A percentile compares a stretch with the other conserved stretches of the same genome.
Evolutionary conservation across 768 basidiomycete species (phyloP).

Genomic region (Mycena maculata): DNA sequence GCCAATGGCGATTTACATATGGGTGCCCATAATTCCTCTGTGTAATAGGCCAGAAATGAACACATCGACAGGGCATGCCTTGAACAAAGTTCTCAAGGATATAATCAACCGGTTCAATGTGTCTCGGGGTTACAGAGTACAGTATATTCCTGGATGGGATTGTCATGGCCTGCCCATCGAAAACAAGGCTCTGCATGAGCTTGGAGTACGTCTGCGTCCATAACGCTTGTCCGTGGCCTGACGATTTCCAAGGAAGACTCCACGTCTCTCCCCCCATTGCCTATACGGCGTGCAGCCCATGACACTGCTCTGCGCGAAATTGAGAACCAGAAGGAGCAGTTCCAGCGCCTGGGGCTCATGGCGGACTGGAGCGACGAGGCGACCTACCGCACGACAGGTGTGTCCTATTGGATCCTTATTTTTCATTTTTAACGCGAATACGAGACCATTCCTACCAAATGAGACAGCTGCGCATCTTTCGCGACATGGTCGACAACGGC

Average conservation of each 20-base stretch:
- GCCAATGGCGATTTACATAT: constrained; percentile 97
- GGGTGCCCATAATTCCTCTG: constrained; percentile 60
- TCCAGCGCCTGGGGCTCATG: constrained; percentile 88
- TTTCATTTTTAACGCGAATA: constrained; percentile 1
- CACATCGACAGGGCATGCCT: constrained; percentile 80
- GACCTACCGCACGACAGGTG: constrained; percentile 91
- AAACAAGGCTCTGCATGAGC: constrained; percentile 86
- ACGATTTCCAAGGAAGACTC: constrained; percentile 54
- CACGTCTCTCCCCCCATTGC: constrained; percentile 62
- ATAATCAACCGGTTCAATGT: constrained; percentile 93
- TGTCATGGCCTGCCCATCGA: constrained; percentile 98
- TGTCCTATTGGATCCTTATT: constrained; percentile 12
- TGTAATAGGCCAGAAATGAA: constrained; percentile 5
- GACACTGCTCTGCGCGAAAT: constrained; percentile 81
- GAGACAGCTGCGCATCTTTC: constrained; percentile 86
- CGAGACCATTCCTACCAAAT: constrained; percentile 90
- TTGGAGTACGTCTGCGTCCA: constrained; percentile 62
- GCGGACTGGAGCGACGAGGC: constrained; percentile 82
- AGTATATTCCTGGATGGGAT: constrained; percentile 98
- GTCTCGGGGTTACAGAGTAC: constrained; percentile 78
- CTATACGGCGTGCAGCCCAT: constrained; percentile 78
- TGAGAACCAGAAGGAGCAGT: constrained; percentile 80
- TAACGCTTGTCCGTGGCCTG: background rate
- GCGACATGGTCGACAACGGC: constrained; percentile 90
- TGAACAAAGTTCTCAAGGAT: constrained; percentile 97